Conservation (phyloP, 75 land plant genomes). For the Cryptomeria japonica region DNA sequence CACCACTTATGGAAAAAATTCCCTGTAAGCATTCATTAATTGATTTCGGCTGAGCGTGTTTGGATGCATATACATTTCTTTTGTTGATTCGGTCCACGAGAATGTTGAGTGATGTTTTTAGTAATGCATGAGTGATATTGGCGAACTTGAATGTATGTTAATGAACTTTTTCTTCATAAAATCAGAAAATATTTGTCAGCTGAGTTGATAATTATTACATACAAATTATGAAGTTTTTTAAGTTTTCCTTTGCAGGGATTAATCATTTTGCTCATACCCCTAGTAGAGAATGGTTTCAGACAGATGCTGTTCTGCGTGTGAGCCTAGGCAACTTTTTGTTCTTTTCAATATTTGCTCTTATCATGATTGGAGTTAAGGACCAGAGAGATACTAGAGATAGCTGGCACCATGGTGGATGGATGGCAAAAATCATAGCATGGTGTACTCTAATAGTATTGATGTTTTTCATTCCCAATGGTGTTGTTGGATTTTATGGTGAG, state of each 20-base stretch:
- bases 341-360: slow-evolving; percentile 63
- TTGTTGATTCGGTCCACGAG: neutral
- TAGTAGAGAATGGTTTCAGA: slow-evolving; percentile 79
- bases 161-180: neutral
- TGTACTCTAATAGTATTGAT: slow-evolving; percentile 66
- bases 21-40: slow-evolving; percentile 51
- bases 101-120: neutral
- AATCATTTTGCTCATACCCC: slow-evolving; percentile 57
- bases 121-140: neutral
- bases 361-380: slow-evolving; percentile 98
- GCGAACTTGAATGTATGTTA: neutral
- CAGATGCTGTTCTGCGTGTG: slow-evolving; percentile 87
- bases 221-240: slow-evolving; percentile 24
- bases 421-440: slow-evolving; percentile 84
- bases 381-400: slow-evolving; percentile 88
- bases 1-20: slow-evolving; percentile 73
- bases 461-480: slow-evolving; percentile 90
- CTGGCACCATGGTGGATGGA: slow-evolving; percentile 99
- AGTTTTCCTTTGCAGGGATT: slow-evolving; percentile 74
- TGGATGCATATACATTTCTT: neutral
- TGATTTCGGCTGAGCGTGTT: neutral
- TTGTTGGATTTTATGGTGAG: slow-evolving; percentile 83
- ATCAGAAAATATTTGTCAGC: neutral
- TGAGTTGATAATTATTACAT: neutral
- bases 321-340: slow-evolving; percentile 95